Base-by-base conservation (phyloP, 768 basidiomycete species). In the Exsudoporus frostii region DNA sequence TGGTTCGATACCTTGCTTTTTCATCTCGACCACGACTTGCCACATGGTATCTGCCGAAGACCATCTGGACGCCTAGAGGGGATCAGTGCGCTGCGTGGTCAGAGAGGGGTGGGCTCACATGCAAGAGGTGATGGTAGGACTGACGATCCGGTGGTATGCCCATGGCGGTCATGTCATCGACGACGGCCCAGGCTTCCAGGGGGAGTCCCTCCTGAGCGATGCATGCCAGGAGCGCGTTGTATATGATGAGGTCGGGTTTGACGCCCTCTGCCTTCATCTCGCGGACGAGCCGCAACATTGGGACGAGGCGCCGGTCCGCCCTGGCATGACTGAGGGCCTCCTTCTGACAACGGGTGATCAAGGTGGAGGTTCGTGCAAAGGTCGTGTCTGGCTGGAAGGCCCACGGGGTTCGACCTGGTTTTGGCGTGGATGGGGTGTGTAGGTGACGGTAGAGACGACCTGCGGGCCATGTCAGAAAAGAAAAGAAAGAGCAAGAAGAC, bases 81-180 rank as follows among this genome's bases (percentile, higher is more conserved):
- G 53, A 41, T 68, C 38, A 65, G 55, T n/a, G 34, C 1, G 11
- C 27, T 8, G 48, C 15, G 33, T 19, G 33, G 19, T 10, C 41
- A 44, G 54, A 48, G 37, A 34, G 46, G 37, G 14, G n/a, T 2
- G 45, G 57, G 62, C 70, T 62, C 64, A 88, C 90, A 61, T 79
- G 70, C 44, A 92, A 66, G 24, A 92, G 73, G 39, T 76, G 71
- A 41, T 86, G 80, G 65, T 85, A 85, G 9, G 81, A 76, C 36
- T 76, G 70, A 6, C 71, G 58, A 50, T 80, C 74, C 5, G 81
- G 85, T 41, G 67, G 54, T 20, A 90, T 55, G 3, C 76, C 78
- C 39, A 76, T 57, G 17, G 73, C 65, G 32, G 75, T 47, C 86
- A 90, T 89, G 64, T 90, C 87, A 33, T 86, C 84, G 27, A 86